Evolutionary conservation across 208 protist species (phyloP).

Genomic region (Acanthamoeba triangularis): DNA sequence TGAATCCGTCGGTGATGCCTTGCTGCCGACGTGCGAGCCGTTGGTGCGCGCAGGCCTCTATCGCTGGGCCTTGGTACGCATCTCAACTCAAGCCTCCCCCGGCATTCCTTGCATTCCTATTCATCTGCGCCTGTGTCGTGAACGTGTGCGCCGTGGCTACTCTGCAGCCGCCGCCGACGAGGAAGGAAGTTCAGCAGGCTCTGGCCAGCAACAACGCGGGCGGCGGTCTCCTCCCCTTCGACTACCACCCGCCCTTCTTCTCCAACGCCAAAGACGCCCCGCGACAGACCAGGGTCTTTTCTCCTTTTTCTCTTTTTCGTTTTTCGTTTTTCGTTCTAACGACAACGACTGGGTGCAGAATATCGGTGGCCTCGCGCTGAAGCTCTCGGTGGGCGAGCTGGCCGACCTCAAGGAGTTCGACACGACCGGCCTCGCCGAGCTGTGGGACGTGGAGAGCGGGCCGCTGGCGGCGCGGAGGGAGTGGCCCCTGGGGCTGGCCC

Average conservation of each 20-base stretch:
- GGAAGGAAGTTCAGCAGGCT: not conserved
- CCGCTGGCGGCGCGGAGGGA: not conserved
- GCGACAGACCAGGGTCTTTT: slow-evolving; percentile 35
- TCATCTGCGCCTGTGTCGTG: not conserved
- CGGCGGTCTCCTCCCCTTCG: not conserved
- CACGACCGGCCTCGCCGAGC: not conserved
- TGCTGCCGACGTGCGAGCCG: not conserved
- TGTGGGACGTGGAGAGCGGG: slow-evolving; percentile 22
- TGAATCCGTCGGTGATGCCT: no score
- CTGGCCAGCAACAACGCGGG: not conserved
- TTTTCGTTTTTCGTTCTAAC: no score
- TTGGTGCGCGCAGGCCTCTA: not conserved
- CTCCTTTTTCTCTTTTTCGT: not conserved
- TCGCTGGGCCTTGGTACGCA: not conserved
- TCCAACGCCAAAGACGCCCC: slow-evolving; percentile 72
- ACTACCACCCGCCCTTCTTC: slow-evolving; percentile 62
- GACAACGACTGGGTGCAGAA: no score
- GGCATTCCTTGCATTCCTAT: not conserved
- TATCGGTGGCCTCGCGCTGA: slow-evolving; percentile 14
- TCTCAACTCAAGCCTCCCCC: not conserved
- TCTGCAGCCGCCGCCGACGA: slow-evolving; percentile 8
- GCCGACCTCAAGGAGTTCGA: slow-evolving; percentile 60
- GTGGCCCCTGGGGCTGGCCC: slow-evolving; percentile 19
- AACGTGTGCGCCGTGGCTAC: not conserved
- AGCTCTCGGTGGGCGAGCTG: slow-evolving; percentile 53